Percentiles rank a stretch among this genome's conserved stretches.
Evolutionary conservation across 1,284 basidiomycete species (phyloP).

Genomic region (Entoloma clypeatum): DNA sequence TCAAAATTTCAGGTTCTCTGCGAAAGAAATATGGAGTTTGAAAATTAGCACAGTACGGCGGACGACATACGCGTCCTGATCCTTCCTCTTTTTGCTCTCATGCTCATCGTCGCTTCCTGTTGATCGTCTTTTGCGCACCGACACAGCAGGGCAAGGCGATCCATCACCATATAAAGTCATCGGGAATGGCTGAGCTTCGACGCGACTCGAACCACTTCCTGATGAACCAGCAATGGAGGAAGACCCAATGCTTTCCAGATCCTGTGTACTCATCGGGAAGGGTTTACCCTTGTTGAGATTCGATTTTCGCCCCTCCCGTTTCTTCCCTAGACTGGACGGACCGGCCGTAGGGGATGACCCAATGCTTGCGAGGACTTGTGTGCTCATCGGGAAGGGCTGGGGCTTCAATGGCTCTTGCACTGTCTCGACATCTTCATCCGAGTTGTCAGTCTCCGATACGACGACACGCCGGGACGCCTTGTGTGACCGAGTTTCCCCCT

Average conservation of each 20-base stretch:
- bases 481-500: conserved; percentile 1
- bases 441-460: conserved; percentile 4
- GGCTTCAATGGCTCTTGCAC: conserved; percentile 6
- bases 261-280: too few relatives aligned
- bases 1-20: neutral
- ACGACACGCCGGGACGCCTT: neutral
- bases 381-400: conserved; percentile 52
- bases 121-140: conserved; percentile 33
- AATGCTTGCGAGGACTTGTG: conserved; percentile 38
- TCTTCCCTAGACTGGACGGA: conserved; percentile 29
- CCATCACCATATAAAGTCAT: too few relatives aligned
- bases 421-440: conserved; percentile 2
- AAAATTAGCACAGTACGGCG: too few relatives aligned
- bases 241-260: too few relatives aligned
- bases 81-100: conserved; percentile 34
- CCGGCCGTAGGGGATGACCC: conserved; percentile 15
- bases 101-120: conserved; percentile 25
- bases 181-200: too few relatives aligned
- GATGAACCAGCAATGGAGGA: too few relatives aligned
- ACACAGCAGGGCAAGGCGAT: too few relatives aligned
- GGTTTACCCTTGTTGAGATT: too few relatives aligned
- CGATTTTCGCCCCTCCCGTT: too few relatives aligned
- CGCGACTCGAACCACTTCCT: too few relatives aligned
- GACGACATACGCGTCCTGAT: conserved; percentile 16
- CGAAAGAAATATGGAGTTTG: neutral